phyloP scores from a whole-genome alignment of 441 rosid genomes.

The Daphne laureola region DNA sequence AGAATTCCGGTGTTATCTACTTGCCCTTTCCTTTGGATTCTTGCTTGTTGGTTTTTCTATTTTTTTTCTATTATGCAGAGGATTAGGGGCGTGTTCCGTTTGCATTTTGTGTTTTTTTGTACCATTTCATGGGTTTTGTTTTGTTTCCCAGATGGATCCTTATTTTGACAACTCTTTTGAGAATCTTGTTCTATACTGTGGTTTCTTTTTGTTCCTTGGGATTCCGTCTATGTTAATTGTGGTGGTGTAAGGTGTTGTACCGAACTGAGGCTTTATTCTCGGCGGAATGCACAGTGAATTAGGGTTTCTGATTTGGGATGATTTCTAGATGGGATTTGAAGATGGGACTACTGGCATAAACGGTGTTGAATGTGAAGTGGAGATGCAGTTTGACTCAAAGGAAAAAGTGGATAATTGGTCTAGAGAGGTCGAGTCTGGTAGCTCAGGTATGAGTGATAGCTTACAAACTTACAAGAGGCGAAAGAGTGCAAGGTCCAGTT shows the following conservation, averaged over 20 bases:
- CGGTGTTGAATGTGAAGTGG: constrained; percentile 17
- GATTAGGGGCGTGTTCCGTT: constrained; percentile 4
- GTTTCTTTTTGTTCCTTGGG: constrained; percentile 1
- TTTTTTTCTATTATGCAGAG: background rate
- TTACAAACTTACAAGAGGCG: constrained; percentile 72
- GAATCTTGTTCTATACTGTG: background rate
- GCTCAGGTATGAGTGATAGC: constrained; percentile 28
- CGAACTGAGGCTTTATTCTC: constrained; percentile 28
- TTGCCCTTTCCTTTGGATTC: background rate
- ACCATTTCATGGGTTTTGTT: background rate
- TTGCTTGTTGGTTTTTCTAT: constrained; percentile 2
- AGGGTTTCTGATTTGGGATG: constrained; percentile 14
- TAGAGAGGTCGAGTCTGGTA: constrained; percentile 30
- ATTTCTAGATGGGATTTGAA: constrained; percentile 30
- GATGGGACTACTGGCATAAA: constrained; percentile 37
- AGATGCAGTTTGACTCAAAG: constrained; percentile 21
- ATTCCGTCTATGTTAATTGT: constrained; percentile 10
- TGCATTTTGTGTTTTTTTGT: background rate
- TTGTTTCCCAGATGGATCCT: constrained; percentile 9
- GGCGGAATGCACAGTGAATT: constrained; percentile 14
- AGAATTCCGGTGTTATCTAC: constrained; percentile 8
- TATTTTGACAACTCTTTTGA: background rate
- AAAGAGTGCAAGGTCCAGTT: constrained; percentile 31
- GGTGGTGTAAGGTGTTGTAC: constrained; percentile 11
- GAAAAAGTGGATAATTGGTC: constrained; percentile 30